Evolutionary conservation across 441 rosid genomes (phyloP).

Genomic region (Heliophila coronopifolia): DNA sequence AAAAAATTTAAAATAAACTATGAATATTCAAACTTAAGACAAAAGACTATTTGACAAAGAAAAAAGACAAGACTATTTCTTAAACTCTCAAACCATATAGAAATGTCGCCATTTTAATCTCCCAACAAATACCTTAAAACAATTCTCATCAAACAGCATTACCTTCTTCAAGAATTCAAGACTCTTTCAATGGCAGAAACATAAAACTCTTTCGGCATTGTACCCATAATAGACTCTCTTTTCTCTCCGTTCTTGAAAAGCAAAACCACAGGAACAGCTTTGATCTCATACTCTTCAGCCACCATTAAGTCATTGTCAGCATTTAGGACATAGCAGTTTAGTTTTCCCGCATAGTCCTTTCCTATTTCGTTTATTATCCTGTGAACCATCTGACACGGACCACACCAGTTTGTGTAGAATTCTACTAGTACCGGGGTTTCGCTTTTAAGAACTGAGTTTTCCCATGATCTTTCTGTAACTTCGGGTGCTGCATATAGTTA

Average conservation of each 20-base stretch:
- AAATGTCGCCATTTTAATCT: too few relatives aligned
- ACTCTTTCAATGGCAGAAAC: slow-evolving; percentile 84
- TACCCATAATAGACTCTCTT: slow-evolving; percentile 67
- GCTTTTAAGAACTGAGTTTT: slow-evolving; percentile 47
- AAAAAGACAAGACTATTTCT: too few relatives aligned
- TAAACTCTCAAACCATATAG: too few relatives aligned
- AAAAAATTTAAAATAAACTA: too few relatives aligned
- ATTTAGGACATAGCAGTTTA: slow-evolving; percentile 60
- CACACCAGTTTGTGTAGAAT: slow-evolving; percentile 92
- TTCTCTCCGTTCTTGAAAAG: slow-evolving; percentile 82
- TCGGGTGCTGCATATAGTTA: slow-evolving; percentile 41
- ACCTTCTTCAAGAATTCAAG: slow-evolving; percentile 38
- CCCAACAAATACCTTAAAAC: too few relatives aligned
- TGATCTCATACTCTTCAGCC: slow-evolving; percentile 68
- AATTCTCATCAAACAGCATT: not conserved
- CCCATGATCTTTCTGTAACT: slow-evolving; percentile 59
- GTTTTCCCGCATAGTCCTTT: slow-evolving; percentile 61
- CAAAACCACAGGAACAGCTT: slow-evolving; percentile 81
- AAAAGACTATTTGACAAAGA: too few relatives aligned
- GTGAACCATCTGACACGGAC: slow-evolving; percentile 88
- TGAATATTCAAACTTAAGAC: too few relatives aligned
- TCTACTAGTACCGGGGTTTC: slow-evolving; percentile 76
- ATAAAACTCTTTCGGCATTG: slow-evolving; percentile 94
- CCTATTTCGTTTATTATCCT: slow-evolving; percentile 79
- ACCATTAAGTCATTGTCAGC: slow-evolving; percentile 56